These are phyloP conservation scores for Pholiota adiposa DNA, from an alignment of 1,284 basidiomycete species.

Conservation along the genomic window DNA sequence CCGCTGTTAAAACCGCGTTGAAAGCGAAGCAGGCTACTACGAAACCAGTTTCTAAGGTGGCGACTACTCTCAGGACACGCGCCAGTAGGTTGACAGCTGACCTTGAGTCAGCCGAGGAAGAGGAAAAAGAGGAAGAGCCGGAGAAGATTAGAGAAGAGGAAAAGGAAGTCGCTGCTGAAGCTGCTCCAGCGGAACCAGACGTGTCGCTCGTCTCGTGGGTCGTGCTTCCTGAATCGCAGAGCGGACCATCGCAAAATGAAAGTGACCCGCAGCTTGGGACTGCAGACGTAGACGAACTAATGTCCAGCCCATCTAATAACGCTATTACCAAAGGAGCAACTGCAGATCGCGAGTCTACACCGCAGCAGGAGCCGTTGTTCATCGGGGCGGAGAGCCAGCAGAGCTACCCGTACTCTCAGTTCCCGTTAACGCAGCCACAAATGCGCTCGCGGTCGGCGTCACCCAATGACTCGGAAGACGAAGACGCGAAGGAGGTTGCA, in stretches of 20 bases:
- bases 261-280: conserved; percentile 26
- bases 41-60: neutral
- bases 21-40: neutral
- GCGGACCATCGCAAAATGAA: conserved; percentile 25
- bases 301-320: conserved; percentile 25
- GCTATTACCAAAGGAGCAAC: neutral
- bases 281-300: conserved; percentile 39
- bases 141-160: neutral
- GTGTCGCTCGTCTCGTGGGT: conserved; percentile 26
- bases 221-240: conserved; percentile 25
- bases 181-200: conserved; percentile 2
- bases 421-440: conserved; percentile 16
- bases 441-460: conserved; percentile 7
- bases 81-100: conserved; percentile 9
- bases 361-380: conserved; percentile 39
- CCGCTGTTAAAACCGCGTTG: neutral
- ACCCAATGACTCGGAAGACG: conserved; percentile 41
- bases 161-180: neutral
- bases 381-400: conserved; percentile 46
- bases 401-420: conserved; percentile 52
- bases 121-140: neutral
- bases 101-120: conserved; percentile 8
- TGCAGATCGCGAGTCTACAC: neutral
- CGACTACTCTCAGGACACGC: neutral
- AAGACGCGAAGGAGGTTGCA: conserved; percentile 39